phyloP scores from a whole-genome alignment of 2,329 filamentous ascomycete species.

The Trichoderma sp. region DNA sequence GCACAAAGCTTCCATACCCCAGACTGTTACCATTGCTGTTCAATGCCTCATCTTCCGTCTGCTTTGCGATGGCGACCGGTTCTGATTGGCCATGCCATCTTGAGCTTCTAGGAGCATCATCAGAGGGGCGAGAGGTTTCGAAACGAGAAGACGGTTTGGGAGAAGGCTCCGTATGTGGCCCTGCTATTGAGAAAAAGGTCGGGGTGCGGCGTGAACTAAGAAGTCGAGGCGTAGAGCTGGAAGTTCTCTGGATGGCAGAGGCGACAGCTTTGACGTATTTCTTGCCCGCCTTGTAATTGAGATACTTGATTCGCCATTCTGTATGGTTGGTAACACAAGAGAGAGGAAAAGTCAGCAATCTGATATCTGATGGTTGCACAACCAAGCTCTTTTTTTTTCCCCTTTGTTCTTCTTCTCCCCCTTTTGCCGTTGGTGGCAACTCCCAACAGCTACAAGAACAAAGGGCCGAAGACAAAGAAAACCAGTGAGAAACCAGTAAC shows the following conservation, averaged over 20 bases:
- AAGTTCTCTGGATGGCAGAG: conserved; percentile 64
- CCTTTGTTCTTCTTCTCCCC: background rate
- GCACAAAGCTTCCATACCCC: conserved; percentile 54
- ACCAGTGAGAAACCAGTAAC: background rate
- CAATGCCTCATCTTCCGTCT: conserved; percentile 41
- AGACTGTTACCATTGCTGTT: conserved; percentile 37
- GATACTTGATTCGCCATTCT: conserved; percentile 92
- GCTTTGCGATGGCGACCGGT: background rate
- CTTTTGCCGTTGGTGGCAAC: background rate
- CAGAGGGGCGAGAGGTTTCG: background rate
- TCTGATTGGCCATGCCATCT: conserved; percentile 6
- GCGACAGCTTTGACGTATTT: conserved; percentile 85
- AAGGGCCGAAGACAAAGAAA: background rate
- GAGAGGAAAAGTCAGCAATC: background rate
- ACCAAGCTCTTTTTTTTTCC: conserved; percentile 1
- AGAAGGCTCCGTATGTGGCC: background rate
- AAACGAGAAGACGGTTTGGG: background rate
- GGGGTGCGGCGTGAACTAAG: conserved; percentile 34
- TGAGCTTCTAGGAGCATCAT: background rate
- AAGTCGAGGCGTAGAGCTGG: conserved; percentile 48
- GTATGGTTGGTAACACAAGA: background rate
- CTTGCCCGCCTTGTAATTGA: conserved; percentile 94
- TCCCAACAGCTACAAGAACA: background rate
- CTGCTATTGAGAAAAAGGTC: conserved; percentile 26
- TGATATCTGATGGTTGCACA: background rate